Evolutionary conservation across 1,139 yeast species (phyloP), one percentile per base, ranked within the genome.

Genomic region (Yamadazyma atmosphaerica): DNA sequence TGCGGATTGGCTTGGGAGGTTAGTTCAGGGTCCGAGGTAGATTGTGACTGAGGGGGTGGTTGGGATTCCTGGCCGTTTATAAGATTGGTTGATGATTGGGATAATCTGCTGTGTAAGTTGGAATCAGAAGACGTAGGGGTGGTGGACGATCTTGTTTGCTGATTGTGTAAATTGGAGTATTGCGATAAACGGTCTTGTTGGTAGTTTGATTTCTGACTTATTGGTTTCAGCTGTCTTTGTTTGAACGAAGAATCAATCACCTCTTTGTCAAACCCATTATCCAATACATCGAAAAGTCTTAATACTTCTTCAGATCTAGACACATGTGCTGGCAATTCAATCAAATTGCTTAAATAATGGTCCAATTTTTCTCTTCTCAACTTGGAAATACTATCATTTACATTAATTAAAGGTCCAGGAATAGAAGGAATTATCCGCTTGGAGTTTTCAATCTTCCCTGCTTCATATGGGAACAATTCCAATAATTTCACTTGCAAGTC

Each of bases 361-460:
- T 92, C 94, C 50, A 94, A 72, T 61, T 88, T 95, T 26, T 81
- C 86, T 49, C 92, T 74, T 53, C 98, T 77, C 58, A 87, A 85
- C 51, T 84, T 83, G 12, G 96, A 86, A 40, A 90, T 84, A 37
- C 84, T 78, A 56, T 90, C 98, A 46, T 90, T 89, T 36, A 92
- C 96, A 56, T 86, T 86, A 34, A 95, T 85, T 37, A 92, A 74
- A 2, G 98, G 99, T 1, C 98, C 98, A 0, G 98, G 98, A 56
- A 94, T 90, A 47, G 86, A 88, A 4, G 99, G 98, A 44, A 92
- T 74, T 28, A 85, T 84, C 47, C 98, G 77, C 40, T 71, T 67
- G 28, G 77, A 72, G 48, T 80, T 79, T 60, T 85, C 88, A 34
- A 83, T 81, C 50, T 89, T 83, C 4, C 98, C 98, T 4, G 98